Conservation (phyloP, 805 yeast species). For the Nakazawaea laoshanensis region DNA sequence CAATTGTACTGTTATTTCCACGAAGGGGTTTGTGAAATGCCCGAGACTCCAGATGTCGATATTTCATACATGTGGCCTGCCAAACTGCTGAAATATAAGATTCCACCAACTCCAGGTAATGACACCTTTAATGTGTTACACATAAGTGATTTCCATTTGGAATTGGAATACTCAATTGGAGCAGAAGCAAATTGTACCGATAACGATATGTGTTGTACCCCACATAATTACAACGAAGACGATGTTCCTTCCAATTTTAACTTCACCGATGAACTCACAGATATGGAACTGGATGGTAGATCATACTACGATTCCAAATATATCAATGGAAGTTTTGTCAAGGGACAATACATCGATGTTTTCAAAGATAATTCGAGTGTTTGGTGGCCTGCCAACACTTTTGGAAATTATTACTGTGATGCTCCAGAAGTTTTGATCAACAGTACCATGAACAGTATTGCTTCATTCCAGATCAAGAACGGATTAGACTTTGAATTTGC, state of each 20-base stretch:
- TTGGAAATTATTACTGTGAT: slow-evolving; percentile 59
- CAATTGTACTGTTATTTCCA: slow-evolving; percentile 53
- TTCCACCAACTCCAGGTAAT: slow-evolving; percentile 27
- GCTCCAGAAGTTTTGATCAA: slow-evolving; percentile 56
- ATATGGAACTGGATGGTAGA: slow-evolving; percentile 8
- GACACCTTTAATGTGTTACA: slow-evolving; percentile 55
- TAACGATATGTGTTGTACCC: slow-evolving; percentile 51
- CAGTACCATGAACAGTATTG: slow-evolving; percentile 40
- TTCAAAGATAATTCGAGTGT: slow-evolving; percentile 20
- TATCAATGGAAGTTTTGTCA: slow-evolving; percentile 19
- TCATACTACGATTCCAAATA: slow-evolving; percentile 21
- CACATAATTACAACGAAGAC: slow-evolving; percentile 31
- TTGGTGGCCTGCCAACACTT: slow-evolving; percentile 48
- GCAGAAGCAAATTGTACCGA: slow-evolving; percentile 50
- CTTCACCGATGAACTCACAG: slow-evolving; percentile 22
- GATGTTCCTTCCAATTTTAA: slow-evolving; percentile 30
- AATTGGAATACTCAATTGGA: slow-evolving; percentile 44
- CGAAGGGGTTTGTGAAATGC: slow-evolving; percentile 42
- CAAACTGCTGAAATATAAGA: slow-evolving; percentile 32
- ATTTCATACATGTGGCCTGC: slow-evolving; percentile 34
- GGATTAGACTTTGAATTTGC: slow-evolving; percentile 45
- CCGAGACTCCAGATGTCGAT: slow-evolving; percentile 42
- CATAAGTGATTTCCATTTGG: slow-evolving; percentile 57
- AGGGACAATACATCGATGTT: slow-evolving; percentile 19
- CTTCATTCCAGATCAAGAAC: slow-evolving; percentile 22